Percentiles rank a stretch among this genome's conserved stretches.
phyloP scores from a whole-genome alignment of 139 green algal species.

The Chlamydomonas incerta region DNA sequence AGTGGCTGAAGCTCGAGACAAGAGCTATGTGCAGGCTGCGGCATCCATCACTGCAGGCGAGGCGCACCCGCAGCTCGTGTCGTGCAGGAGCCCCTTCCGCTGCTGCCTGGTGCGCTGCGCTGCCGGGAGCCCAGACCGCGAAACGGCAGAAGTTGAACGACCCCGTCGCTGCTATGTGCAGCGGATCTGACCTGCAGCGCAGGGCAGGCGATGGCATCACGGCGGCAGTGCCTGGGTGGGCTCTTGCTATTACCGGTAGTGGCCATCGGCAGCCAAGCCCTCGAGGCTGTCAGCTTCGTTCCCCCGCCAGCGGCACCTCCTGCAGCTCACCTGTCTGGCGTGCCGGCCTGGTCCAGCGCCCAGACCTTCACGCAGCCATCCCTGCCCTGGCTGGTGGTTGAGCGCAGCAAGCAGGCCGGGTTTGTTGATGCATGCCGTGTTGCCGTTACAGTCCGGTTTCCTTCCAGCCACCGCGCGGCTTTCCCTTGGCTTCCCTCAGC shows the following conservation, averaged over 20 bases:
- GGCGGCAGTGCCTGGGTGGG: no score
- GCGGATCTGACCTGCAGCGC: not conserved
- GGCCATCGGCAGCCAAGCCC: no score
- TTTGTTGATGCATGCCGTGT: no score
- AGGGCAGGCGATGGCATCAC: not conserved
- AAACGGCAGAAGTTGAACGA: conserved; percentile 45
- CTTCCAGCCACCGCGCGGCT: no score
- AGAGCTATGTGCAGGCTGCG: no score
- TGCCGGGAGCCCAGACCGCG: conserved; percentile 4
- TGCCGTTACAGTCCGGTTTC: no score
- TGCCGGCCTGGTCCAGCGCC: not conserved
- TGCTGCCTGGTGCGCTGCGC: not conserved
- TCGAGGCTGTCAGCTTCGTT: no score
- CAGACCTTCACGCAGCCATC: conserved; percentile 40
- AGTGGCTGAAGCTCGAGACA: no score
- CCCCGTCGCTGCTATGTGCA: not conserved
- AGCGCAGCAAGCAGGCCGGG: no score
- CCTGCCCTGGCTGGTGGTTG: conserved; percentile 12
- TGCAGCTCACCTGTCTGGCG: conserved; percentile 8
- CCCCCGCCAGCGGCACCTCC: no score
- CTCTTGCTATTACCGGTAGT: no score
- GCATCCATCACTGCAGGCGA: not conserved
- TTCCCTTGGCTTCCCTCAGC: no score
- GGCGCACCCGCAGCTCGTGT: not conserved
- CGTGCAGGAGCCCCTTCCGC: not conserved